Evolutionary conservation across 2,329 filamentous ascomycete species (phyloP).

Genomic region (Diaporthe helianthi): DNA sequence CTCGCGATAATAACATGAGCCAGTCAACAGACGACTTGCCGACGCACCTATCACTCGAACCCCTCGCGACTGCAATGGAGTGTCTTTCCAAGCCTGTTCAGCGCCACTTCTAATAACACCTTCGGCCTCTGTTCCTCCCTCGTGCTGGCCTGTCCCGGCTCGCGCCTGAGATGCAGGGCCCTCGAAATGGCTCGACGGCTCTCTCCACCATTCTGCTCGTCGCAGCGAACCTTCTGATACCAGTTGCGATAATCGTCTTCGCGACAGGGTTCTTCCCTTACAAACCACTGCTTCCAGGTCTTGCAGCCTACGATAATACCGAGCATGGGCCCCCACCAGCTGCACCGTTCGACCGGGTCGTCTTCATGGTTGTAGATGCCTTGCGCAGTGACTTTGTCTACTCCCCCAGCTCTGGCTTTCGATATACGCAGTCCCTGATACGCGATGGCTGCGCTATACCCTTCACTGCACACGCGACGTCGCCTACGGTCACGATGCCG

Average conservation of each 20-base stretch:
- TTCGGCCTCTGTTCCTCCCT: background rate
- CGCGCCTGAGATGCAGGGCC: constrained; percentile 39
- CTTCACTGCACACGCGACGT: constrained; percentile 94
- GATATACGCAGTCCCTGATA: constrained; percentile 91
- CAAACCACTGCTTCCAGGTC: constrained; percentile 88
- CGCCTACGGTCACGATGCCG: constrained; percentile 98
- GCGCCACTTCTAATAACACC: constrained; percentile 4
- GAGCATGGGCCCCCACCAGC: constrained; percentile 63
- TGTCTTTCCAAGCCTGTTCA: constrained; percentile 21
- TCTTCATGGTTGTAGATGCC: constrained; percentile 99
- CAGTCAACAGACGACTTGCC: background rate
- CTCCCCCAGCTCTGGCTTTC: constrained; percentile 78
- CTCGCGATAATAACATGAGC: constrained; percentile 21
- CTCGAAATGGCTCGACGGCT: constrained; percentile 40
- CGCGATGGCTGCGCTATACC: constrained; percentile 83
- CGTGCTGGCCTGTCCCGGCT: background rate
- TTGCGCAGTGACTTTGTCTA: constrained; percentile 96
- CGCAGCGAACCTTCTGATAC: constrained; percentile 79
- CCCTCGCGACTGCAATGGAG: constrained; percentile 32
- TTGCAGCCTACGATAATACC: constrained; percentile 71
- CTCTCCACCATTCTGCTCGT: constrained; percentile 56
- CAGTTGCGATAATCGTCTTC: constrained; percentile 77
- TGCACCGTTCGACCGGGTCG: constrained; percentile 82
- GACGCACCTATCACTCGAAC: background rate
- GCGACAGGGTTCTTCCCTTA: constrained; percentile 96